phyloP scores from a whole-genome alignment of 2,329 filamentous ascomycete genomes.

The Tolypocladium ophioglossoides region DNA sequence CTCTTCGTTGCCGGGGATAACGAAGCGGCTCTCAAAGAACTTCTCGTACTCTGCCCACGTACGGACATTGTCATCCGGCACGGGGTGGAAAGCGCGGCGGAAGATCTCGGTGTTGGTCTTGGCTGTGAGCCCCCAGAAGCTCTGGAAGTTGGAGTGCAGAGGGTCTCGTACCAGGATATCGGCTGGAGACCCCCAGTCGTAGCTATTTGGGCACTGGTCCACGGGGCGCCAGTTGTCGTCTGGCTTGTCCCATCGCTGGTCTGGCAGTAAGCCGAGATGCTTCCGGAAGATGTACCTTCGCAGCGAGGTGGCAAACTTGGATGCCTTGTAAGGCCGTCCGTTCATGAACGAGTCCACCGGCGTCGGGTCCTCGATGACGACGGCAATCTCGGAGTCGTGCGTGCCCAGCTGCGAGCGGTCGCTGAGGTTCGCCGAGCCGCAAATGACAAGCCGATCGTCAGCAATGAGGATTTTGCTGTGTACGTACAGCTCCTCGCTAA shows the following conservation, averaged over 20 bases:
- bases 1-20: no score
- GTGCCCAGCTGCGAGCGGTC: conserved; percentile 66
- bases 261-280: conserved; percentile 73
- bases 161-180: no score
- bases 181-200: conserved; percentile 55
- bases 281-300: no score
- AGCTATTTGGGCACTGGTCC: conserved; percentile 57
- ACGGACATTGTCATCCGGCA: no score
- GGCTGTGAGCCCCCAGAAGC: no score
- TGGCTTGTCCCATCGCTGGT: conserved; percentile 57
- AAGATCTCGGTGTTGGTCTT: no score
- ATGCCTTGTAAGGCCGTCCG: conserved; percentile 53
- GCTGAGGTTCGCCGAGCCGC: conserved; percentile 55
- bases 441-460: conserved; percentile 73
- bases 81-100: no score
- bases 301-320: no score
- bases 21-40: no score
- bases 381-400: conserved; percentile 84
- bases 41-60: no score
- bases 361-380: conserved; percentile 71
- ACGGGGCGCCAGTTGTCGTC: conserved; percentile 72
- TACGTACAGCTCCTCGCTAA: conserved; percentile 52
- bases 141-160: no score
- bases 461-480: conserved; percentile 67
- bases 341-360: conserved; percentile 63